Conservation (phyloP, 208 protist genomes). For the Zelonia costaricensis region DNA sequence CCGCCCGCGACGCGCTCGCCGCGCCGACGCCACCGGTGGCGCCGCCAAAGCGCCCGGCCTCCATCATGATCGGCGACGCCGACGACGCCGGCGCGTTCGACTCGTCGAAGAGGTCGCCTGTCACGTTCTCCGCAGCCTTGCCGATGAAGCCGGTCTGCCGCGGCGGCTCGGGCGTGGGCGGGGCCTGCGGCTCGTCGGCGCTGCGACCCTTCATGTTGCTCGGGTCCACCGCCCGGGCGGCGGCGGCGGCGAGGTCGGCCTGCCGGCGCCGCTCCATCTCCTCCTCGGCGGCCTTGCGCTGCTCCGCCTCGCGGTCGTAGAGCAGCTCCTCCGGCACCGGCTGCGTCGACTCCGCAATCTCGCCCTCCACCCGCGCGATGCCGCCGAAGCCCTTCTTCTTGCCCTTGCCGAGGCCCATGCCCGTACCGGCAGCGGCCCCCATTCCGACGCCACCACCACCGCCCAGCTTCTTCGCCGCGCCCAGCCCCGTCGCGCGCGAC, state of each 20-base stretch:
- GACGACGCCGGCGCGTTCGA: slow-evolving; percentile 8
- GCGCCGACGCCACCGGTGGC: background rate
- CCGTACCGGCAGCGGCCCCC: too few relatives aligned
- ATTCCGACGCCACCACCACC: slow-evolving; percentile 16
- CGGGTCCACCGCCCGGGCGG: slow-evolving; percentile 25
- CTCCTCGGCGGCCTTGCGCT: slow-evolving; percentile 34
- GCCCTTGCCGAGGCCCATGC: slow-evolving; percentile 10
- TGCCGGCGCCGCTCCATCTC: slow-evolving; percentile 26
- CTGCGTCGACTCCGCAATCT: slow-evolving; percentile 48
- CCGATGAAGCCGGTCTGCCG: slow-evolving; percentile 30
- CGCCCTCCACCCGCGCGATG: slow-evolving; percentile 43
- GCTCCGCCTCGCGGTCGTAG: slow-evolving; percentile 42
- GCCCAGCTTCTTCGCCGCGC: slow-evolving; percentile 16
- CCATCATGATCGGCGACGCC: slow-evolving; percentile 8
- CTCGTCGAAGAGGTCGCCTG: slow-evolving; percentile 32
- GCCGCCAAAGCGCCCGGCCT: background rate
- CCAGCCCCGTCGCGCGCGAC: slow-evolving; percentile 20
- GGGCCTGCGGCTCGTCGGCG: background rate
- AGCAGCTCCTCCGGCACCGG: slow-evolving; percentile 59
- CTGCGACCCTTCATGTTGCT: slow-evolving; percentile 10
- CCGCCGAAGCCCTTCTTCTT: slow-evolving; percentile 70
- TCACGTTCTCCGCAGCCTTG: slow-evolving; percentile 26
- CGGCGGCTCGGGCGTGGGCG: slow-evolving; percentile 14
- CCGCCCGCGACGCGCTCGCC: background rate
- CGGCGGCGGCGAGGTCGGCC: slow-evolving; percentile 27